Conservation (phyloP, 768 basidiomycete species). For the Boletus speciosus region DNA sequence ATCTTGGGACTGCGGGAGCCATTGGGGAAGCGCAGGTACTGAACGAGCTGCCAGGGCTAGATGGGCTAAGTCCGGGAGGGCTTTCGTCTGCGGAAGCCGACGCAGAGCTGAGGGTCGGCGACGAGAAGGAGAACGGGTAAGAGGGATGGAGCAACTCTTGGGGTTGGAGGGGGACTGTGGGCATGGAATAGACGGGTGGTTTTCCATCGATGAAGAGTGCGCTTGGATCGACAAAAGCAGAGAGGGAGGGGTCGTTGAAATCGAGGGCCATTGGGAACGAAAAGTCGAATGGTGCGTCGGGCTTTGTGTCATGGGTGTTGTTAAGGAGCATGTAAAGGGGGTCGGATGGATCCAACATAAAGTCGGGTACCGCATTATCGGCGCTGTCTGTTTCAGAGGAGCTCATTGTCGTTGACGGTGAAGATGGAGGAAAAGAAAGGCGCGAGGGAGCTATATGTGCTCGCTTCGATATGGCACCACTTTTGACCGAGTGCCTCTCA, state of each 20-base stretch:
- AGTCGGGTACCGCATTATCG: constrained; percentile 31
- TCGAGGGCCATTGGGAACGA: constrained; percentile 57
- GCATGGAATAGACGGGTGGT: constrained; percentile 9
- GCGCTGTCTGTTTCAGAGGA: constrained; percentile 9
- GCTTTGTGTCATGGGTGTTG: constrained; percentile 36
- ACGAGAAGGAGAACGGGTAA: constrained; percentile 45
- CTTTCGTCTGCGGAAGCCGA: constrained; percentile 32
- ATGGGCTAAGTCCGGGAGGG: constrained; percentile 19
- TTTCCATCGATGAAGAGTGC: constrained; percentile 47
- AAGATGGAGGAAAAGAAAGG: background rate
- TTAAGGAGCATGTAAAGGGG: constrained; percentile 57
- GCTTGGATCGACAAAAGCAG: constrained; percentile 62
- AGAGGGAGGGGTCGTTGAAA: constrained; percentile 41
- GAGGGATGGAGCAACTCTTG: constrained; percentile 27
- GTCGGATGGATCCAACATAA: constrained; percentile 52
- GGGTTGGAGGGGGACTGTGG: constrained; percentile 23
- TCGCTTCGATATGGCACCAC: constrained; percentile 21
- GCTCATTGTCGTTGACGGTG: constrained; percentile 17
- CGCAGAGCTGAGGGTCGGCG: constrained; percentile 30
- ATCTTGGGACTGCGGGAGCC: constrained; percentile 19
- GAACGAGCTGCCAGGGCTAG: constrained; percentile 28
- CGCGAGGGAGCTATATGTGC: background rate
- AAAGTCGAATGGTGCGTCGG: constrained; percentile 38
- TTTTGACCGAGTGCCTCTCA: constrained; percentile 16
- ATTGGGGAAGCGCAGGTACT: constrained; percentile 32